phyloP scores from a whole-genome alignment of 768 basidiomycete genomes.

The Tulasnella sp. region DNA sequence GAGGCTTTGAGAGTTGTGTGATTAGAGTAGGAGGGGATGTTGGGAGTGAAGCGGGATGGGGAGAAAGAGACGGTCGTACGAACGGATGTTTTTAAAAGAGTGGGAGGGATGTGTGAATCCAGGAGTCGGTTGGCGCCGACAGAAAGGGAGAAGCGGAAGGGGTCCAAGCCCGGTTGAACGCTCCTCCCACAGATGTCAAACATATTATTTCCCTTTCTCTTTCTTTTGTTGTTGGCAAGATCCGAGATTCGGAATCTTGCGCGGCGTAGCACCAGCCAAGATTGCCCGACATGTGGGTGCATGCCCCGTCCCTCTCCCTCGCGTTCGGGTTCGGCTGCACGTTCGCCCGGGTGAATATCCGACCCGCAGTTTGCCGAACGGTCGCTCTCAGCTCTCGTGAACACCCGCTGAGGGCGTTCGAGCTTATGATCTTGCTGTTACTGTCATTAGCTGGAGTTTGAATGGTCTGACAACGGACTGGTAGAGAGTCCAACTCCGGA shows the following conservation, averaged over 20 bases:
- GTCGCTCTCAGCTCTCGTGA: background rate
- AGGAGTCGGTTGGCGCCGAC: background rate
- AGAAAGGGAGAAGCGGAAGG: background rate
- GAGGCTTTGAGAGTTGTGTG: background rate
- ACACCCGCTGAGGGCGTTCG: background rate
- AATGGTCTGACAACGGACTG: background rate
- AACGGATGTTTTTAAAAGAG: background rate
- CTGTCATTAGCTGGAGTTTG: background rate
- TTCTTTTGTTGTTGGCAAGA: background rate
- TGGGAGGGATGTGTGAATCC: background rate
- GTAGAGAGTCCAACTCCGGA: background rate
- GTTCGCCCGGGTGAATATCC: background rate
- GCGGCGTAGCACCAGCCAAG: background rate
- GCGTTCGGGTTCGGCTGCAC: background rate
- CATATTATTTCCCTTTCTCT: slow-evolving; percentile 1
- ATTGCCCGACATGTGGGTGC: background rate
- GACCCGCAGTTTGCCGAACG: background rate
- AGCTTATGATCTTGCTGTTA: background rate
- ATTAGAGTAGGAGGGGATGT: background rate
- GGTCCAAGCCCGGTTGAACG: background rate
- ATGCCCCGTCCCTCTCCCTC: background rate
- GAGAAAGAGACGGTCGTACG: background rate
- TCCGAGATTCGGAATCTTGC: slow-evolving; percentile 15
- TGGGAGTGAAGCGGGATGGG: background rate
- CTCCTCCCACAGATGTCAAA: slow-evolving; percentile 7